Evolutionary conservation across 208 protist genomes (phyloP), one percentile per base, ranked within the genome.

Genomic region (Sergeia podlipaevii): DNA sequence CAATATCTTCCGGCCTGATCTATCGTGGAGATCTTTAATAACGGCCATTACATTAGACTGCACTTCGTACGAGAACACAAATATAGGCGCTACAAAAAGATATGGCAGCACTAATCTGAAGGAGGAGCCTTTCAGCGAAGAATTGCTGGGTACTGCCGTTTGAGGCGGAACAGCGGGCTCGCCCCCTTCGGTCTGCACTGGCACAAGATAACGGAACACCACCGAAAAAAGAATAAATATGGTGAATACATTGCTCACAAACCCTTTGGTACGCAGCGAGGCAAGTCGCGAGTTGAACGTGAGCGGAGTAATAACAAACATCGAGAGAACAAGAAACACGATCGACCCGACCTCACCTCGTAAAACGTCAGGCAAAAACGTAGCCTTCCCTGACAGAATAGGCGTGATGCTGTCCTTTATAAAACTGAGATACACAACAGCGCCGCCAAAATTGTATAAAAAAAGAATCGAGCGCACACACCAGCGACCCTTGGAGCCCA

Each of bases 21-120:
- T 65, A 54, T 91, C 73, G 58, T 87, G 73, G 38, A 88, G 56
- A 24, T 91, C 79, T 65, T 88, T 88, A 50, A 91, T 88, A 6
- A 91, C 77, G 0, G 57, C 79, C 83, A 91, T 91, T 5, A 85
- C 77, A 50, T 91, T 91, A 17, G 83, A 85, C 64, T 88, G 78
- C 58, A 85, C 76, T 57, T 91, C 76, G 52, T 88, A 91, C 5
- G 76, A 88, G 52, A 91, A 91, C 32, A 91, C 62, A 53, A 85
- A 91, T 41, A 91, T 85, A 29, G 78, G 77, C 13, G 65, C 73
- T 10, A 66, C 64, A 45, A 88, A 88, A 51, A 85, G 54, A 56
- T 91, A 91, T 1, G 83, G 76, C 20, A 88, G 28, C 23, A 73
- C 28, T 8, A 60, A 15, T n/a, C n/a, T n/a, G n/a, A n/a, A n/a